Evolutionary conservation across 2,329 filamentous ascomycete genomes (phyloP), one percentile per base, ranked within the genome.

Genomic region (Sporothrix inflata): DNA sequence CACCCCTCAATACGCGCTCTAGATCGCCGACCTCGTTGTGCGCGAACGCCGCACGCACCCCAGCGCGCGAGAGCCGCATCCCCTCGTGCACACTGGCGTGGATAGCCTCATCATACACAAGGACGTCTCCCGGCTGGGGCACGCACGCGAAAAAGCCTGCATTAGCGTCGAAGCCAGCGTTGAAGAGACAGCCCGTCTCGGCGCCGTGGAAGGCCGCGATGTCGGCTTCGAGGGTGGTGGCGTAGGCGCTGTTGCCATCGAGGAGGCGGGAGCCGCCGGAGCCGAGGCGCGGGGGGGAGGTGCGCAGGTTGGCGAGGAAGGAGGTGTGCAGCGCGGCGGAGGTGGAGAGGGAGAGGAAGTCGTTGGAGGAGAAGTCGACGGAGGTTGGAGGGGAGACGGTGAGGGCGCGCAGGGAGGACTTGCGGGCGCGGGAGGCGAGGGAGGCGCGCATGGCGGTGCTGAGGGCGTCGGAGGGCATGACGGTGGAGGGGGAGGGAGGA

Each of bases 81-180:
- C 92, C 93, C 78, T 94, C 92, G 73, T 94, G 92, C 1, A 90
- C 88, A 75, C 91, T 94, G 0, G 93, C 93, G 76, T 95, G 93
- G 16, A 95, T 89, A 42, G 91, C 83, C 78, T 91, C 91, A 72
- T 95, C 93, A 75, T 92, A 91, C 0, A 96, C 78, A 27, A 96
- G 84, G 1, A 86, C 76, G 78, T 92, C 90, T 0, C 85, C 88
- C 0, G 81, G 82, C 74, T 89, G 89, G 0, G 90, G 88, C 1
- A 90, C 82, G 71, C 85, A 88, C 1, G 85, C 82, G n/a, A 91
- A 86, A 1, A 92, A 82, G 0, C 89, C 90, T 0, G 87, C 84
- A 76, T 92, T 92, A 19, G 90, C 90, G 74, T 91, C 90, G 72
- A 87, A 90, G 0, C 89, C 90, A 0, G 90, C 87, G 71, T 84